Evolutionary conservation across 257 asterid genomes (phyloP).

Genomic region (Solanum arcanum): DNA sequence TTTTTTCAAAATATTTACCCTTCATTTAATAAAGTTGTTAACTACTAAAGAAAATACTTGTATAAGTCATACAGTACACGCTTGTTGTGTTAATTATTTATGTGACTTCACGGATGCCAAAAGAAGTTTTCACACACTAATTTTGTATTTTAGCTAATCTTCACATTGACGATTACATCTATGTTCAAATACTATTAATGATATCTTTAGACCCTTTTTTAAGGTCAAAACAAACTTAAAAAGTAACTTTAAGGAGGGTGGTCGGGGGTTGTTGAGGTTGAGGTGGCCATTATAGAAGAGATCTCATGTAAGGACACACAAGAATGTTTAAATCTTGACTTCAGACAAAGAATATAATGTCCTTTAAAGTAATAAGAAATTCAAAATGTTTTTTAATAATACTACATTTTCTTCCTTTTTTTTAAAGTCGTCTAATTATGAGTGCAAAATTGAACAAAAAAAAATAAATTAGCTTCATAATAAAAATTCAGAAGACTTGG

Average conservation of each 20-base stretch:
- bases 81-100: background rate
- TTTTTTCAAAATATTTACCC: no score
- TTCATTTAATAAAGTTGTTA: no score
- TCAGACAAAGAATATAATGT: background rate
- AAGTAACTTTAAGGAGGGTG: background rate
- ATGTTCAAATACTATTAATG: background rate
- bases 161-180: background rate
- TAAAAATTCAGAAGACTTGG: conserved; percentile 14
- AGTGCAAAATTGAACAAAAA: background rate
- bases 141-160: background rate
- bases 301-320: background rate
- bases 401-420: background rate
- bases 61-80: background rate
- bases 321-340: conserved; percentile 23
- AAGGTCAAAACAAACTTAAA: background rate
- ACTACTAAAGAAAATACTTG: background rate
- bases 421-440: background rate
- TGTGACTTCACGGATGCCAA: background rate
- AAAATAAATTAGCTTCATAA: background rate
- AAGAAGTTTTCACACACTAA: background rate
- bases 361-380: background rate
- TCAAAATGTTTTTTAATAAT: no score
- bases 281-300: no score
- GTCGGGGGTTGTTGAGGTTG: background rate
- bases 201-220: background rate